Evolutionary conservation across 371 early-diverging fungal genomes (phyloP), one percentile per base, ranked within the genome.

Genomic region (Choanephora cucurbitarum): DNA sequence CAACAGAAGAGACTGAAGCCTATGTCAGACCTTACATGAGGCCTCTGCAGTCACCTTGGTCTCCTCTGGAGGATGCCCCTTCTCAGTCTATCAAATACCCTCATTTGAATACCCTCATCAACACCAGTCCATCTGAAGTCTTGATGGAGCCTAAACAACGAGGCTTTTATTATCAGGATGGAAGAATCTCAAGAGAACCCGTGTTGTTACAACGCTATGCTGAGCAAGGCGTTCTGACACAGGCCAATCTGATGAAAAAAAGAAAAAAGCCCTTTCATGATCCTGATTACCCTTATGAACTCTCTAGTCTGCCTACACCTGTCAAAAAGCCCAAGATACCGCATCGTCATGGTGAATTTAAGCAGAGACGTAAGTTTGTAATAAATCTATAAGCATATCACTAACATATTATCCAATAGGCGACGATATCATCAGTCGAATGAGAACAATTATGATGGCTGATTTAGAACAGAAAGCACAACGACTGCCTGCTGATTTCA

Each of bases 341-440:
- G 41, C 79, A 78, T 53, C 62, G 79, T 23, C 73, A 78, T 49
- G 79, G 79, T 21, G 75, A 74, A 56, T 78, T 78, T 32, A 71
- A 75, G 23, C 68, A 66, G 51, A 61, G 79, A 61, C 75, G 79
- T 77, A 63, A 61, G 70, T 55, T 2, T 11, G 2, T 37, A 10
- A 48, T 22, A 15, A 0, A 34, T 19, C 39, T 48, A 24, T 46
- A n/a, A 15, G 14, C 15, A 23, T n/a, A n/a, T n/a, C n/a, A n/a
- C n/a, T n/a, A n/a, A n/a, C n/a, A n/a, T n/a, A n/a, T n/a, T n/a
- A n/a, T n/a, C n/a, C 37, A 13, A 6, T 50, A 77, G 77, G 77
- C 1, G 79, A 78, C 51, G 75, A 74, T 55, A 78, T 78, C 34
- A 67, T 78, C 19, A 61, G 63, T 42, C 60, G 79, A 13, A 62